Conservation (phyloP, 2,329 filamentous ascomycete species). For the Xylariaceae sp. region DNA sequence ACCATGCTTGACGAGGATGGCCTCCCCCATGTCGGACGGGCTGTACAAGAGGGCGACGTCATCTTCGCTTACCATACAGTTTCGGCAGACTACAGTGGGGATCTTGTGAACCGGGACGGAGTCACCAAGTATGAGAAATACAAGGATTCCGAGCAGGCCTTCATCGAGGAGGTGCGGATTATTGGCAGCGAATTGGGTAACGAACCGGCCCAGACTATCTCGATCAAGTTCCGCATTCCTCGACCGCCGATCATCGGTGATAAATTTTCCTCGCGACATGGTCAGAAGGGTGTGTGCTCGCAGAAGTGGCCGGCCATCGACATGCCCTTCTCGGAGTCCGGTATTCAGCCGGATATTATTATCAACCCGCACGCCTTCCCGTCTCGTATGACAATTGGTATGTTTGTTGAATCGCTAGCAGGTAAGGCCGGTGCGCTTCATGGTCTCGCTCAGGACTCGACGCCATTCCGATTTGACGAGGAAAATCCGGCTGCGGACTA, state of each 20-base stretch:
- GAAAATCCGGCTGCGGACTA: constrained; percentile 87
- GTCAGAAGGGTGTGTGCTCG: constrained; percentile 93
- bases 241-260: constrained; percentile 91
- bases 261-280: constrained; percentile 98
- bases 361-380: constrained; percentile 99
- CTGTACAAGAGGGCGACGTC: constrained; percentile 73
- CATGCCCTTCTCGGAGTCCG: constrained; percentile 95
- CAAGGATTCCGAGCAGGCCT: constrained; percentile 84
- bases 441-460: constrained; percentile 91
- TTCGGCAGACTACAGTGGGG: constrained; percentile 68
- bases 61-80: constrained; percentile 89
- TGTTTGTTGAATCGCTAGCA: constrained; percentile 96
- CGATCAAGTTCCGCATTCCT: constrained; percentile 87
- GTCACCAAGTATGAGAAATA: constrained; percentile 87
- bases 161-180: constrained; percentile 86
- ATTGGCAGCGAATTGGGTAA: constrained; percentile 79
- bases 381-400: constrained; percentile 98
- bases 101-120: constrained; percentile 79
- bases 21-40: constrained; percentile 71
- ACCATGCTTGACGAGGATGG: constrained; percentile 80
- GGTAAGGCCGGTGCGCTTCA: constrained; percentile 93
- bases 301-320: constrained; percentile 92
- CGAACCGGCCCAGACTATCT: constrained; percentile 81
- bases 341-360: constrained; percentile 95
- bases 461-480: constrained; percentile 92